A percentile compares a stretch with the other conserved stretches of the same genome.
Evolutionary conservation across 495 filamentous ascomycete species (phyloP).

Genomic region (Tuber indicum): DNA sequence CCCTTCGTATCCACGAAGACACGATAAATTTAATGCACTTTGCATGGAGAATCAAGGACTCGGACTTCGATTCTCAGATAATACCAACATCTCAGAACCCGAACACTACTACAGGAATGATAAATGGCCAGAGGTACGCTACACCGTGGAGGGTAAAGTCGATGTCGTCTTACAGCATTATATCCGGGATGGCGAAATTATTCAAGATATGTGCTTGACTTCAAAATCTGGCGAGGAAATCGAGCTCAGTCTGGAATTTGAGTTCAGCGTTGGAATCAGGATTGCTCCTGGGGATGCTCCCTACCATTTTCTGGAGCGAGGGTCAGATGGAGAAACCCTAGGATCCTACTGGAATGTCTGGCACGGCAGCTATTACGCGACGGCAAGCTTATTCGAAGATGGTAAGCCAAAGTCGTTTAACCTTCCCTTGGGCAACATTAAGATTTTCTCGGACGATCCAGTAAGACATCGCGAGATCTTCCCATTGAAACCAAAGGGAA

Average conservation of each 20-base stretch:
- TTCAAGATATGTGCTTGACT: neutral
- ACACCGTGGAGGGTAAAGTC: neutral
- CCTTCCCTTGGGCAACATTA: neutral
- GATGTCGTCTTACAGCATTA: neutral
- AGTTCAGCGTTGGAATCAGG: neutral
- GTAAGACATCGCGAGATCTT: neutral
- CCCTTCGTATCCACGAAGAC: neutral
- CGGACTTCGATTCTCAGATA: neutral
- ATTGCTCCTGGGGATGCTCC: neutral
- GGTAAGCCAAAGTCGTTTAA: neutral
- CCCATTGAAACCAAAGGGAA: neutral
- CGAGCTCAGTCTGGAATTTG: neutral
- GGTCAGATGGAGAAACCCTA: neutral
- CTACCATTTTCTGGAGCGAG: neutral
- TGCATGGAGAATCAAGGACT: neutral
- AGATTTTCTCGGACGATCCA: neutral
- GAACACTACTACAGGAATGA: neutral
- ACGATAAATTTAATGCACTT: conserved; percentile 1
- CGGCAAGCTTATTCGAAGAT: conserved; percentile 1
- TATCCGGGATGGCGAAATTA: neutral
- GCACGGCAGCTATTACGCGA: neutral
- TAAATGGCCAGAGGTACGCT: neutral
- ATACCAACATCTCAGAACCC: neutral
- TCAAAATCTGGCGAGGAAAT: neutral
- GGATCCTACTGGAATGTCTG: neutral